phyloP scores from a whole-genome alignment of 495 filamentous ascomycete species.

The Neurospora pannonica region DNA sequence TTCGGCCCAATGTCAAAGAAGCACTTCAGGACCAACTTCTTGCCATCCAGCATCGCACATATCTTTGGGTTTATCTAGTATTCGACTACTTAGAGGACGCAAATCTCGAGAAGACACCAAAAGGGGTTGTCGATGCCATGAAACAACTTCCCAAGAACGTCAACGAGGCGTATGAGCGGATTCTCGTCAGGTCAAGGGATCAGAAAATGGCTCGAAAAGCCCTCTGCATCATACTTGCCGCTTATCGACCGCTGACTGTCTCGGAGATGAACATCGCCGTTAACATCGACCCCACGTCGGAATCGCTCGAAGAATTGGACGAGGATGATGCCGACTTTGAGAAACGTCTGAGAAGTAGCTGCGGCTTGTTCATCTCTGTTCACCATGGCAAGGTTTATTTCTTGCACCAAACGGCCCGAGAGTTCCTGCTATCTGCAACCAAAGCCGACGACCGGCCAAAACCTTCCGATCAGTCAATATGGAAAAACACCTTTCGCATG shows the following conservation, averaged over 20 bases:
- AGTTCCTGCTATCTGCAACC: constrained; percentile 11
- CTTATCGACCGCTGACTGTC: constrained; percentile 8
- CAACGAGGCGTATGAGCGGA: constrained; percentile 17
- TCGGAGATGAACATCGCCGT: constrained; percentile 9
- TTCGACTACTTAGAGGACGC: constrained; percentile 3
- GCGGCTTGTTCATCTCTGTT: constrained; percentile 16
- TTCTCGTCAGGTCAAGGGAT: constrained; percentile 8
- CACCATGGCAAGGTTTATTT: constrained; percentile 17
- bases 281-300: neutral
- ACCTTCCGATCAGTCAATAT: neutral
- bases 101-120: constrained; percentile 7
- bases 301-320: constrained; percentile 6
- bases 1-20: neutral
- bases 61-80: constrained; percentile 13
- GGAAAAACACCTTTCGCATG: neutral
- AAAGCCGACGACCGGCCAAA: neutral
- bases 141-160: constrained; percentile 6
- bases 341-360: constrained; percentile 7
- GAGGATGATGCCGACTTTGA: constrained; percentile 10
- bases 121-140: constrained; percentile 3
- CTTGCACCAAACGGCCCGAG: constrained; percentile 21
- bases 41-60: constrained; percentile 6
- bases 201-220: constrained; percentile 1
- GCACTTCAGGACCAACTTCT: neutral
- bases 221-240: constrained; percentile 12